Percentiles rank a stretch among this genome's conserved stretches.
These are phyloP conservation scores for Trametes sp. DNA, from an alignment of 1,284 basidiomycete species.

Conservation along the genomic window DNA sequence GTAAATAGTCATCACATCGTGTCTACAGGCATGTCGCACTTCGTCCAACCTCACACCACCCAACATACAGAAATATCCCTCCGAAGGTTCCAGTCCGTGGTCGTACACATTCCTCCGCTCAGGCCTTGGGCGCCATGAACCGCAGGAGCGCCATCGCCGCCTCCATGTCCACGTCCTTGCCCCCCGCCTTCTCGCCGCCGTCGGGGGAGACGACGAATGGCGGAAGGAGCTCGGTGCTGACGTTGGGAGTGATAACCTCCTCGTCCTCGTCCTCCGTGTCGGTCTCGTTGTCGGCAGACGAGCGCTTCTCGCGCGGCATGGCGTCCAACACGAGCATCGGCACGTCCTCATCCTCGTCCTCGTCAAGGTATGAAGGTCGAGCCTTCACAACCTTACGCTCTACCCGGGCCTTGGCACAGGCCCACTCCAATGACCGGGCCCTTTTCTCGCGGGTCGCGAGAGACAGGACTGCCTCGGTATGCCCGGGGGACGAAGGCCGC, in stretches of 20 bases:
- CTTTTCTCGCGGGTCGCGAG: conserved; percentile 43
- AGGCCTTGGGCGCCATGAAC: conserved; percentile 43
- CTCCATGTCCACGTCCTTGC: conserved; percentile 47
- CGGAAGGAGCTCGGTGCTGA: conserved; percentile 33
- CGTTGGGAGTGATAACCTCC: conserved; percentile 39
- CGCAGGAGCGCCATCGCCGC: conserved; percentile 53
- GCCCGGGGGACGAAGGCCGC: conserved; percentile 46
- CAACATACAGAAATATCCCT: conserved; percentile 17
- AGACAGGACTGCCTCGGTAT: conserved; percentile 41
- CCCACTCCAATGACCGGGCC: conserved; percentile 53
- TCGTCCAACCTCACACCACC: not conserved
- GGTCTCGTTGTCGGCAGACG: conserved; percentile 26
- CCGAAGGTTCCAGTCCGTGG: conserved; percentile 7
- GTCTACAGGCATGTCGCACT: conserved; percentile 9
- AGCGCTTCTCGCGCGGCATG: conserved; percentile 9
- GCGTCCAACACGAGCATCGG: conserved; percentile 35
- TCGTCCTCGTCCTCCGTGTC: conserved; percentile 39
- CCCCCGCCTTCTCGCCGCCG: conserved; percentile 18
- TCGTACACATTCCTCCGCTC: conserved; percentile 1
- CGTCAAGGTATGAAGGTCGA: not conserved
- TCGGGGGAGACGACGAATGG: conserved; percentile 18
- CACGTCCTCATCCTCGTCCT: conserved; percentile 33
- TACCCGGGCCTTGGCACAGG: conserved; percentile 52
- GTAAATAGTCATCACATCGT: conserved; percentile 32
- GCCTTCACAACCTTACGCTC: conserved; percentile 20